phyloP scores from a whole-genome alignment of 768 basidiomycete genomes.

The Fomitopsis serialis region DNA sequence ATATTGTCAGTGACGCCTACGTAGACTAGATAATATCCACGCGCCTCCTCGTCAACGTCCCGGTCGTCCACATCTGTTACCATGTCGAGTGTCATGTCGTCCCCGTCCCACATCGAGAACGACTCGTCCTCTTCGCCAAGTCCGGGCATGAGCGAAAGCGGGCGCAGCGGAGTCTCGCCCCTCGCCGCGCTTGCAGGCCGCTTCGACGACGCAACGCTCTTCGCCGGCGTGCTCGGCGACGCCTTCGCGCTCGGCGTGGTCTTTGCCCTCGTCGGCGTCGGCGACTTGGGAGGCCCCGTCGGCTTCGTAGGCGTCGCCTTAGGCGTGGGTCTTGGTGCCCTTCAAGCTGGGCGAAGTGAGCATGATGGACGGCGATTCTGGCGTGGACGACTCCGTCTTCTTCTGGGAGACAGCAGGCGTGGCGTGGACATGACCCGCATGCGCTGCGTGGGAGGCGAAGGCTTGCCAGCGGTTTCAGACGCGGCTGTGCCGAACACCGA shows the following conservation, averaged over 20 bases:
- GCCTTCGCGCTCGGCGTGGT: constrained; percentile 15
- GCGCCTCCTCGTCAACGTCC: constrained; percentile 73
- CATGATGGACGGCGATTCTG: constrained; percentile 5
- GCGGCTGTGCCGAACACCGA: constrained; percentile 17
- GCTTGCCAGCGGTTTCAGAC: constrained; percentile 16
- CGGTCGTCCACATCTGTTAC: constrained; percentile 64
- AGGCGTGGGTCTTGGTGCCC: constrained; percentile 1
- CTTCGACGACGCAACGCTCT: constrained; percentile 5
- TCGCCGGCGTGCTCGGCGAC: constrained; percentile 13
- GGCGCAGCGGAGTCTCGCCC: not conserved
- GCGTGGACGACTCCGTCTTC: constrained; percentile 4
- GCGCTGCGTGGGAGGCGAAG: constrained; percentile 12
- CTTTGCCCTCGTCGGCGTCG: constrained; percentile 13
- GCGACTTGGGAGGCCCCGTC: constrained; percentile 11
- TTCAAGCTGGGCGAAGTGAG: constrained; percentile 23
- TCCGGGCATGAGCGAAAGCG: constrained; percentile 7
- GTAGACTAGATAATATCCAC: constrained; percentile 3
- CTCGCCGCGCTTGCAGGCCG: not conserved
- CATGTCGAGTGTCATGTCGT: constrained; percentile 69
- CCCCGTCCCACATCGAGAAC: constrained; percentile 41
- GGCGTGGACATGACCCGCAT: constrained; percentile 19
- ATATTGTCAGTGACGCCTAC: not conserved
- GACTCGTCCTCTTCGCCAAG: constrained; percentile 17
- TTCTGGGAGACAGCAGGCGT: constrained; percentile 7
- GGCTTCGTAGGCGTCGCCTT: constrained; percentile 5